Conservation (phyloP, 2,329 filamentous ascomycete genomes). For the Fusarium sp. region DNA sequence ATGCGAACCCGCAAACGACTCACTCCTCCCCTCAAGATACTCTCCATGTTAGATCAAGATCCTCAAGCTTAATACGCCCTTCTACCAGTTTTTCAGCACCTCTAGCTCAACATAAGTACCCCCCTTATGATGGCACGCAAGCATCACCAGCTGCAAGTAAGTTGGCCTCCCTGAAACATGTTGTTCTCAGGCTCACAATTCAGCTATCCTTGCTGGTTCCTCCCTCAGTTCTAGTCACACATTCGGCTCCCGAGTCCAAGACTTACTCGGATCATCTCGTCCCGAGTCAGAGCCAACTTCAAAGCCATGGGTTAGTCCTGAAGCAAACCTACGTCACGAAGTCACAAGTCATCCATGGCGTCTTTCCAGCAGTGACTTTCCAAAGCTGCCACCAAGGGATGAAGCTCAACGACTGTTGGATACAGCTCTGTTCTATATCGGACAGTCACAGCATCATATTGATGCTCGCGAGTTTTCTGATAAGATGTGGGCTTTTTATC, state of each 20-base stretch:
- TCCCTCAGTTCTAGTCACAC: conserved; percentile 45
- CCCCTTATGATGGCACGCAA: conserved; percentile 13
- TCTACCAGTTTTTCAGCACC: conserved; percentile 45
- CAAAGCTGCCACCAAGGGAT: conserved; percentile 38
- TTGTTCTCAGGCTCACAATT: not conserved
- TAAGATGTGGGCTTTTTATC: conserved; percentile 46
- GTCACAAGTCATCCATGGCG: conserved; percentile 37
- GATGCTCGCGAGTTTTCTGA: conserved; percentile 46
- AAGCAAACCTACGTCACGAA: conserved; percentile 34
- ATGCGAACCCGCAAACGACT: conserved; percentile 21
- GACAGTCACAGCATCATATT: conserved; percentile 46
- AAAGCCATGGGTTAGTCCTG: conserved; percentile 38
- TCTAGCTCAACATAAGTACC: conserved; percentile 18
- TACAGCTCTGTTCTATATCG: conserved; percentile 44
- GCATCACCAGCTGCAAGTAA: conserved; percentile 43
- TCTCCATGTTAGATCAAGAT: conserved; percentile 34
- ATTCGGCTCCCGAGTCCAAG: conserved; percentile 44
- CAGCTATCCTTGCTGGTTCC: conserved; percentile 44
- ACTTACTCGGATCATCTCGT: conserved; percentile 39
- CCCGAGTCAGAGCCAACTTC: conserved; percentile 22
- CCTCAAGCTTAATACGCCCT: conserved; percentile 41
- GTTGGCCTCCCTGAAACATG: not conserved
- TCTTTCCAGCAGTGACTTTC: conserved; percentile 41
- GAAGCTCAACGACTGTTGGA: conserved; percentile 43
- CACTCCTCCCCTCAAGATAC: conserved; percentile 41